Evolutionary conservation across 2,329 filamentous ascomycete species (phyloP), one percentile per base, ranked within the genome.

Genomic region (Xylariaceae sp.): DNA sequence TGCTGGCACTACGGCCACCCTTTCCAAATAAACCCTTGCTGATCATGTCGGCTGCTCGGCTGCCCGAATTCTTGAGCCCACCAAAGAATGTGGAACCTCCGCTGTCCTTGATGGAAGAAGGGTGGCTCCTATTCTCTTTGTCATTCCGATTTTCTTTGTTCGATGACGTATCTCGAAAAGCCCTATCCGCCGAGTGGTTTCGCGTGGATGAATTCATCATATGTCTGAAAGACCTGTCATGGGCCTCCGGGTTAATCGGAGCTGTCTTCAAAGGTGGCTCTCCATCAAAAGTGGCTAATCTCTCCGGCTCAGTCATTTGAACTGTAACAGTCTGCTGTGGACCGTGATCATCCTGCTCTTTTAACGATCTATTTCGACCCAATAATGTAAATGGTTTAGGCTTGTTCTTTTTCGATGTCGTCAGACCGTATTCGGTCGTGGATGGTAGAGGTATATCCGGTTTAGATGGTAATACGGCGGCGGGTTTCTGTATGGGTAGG

Each of bases 11-110:
- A 53, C 90, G 83, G 17, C 82, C 83, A 64, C 88, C 82, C 74
- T 95, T 95, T 58, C 90, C 90, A 69, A 96, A 93, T 48, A 96
- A 81, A 8, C 89, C 89, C 70, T 92, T 94, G 63, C 90, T 88
- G 60, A 94, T 85, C 68, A 92, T 91, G 61, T 91, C 90, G 19
- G 90, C 91, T 52, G 90, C 89, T 66, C 87, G 88, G 47, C 84
- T 88, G 16, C 87, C 88, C 4, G 87, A 87, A 65, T 83, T 88
- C 64, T 89, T 90, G 41, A 95, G 76, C 54, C 89, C 91, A 62
- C 83, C 89, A 69, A 95, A 84, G 53, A 95, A 86, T 2, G 82
- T 80, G 43, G 75, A 79, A 8, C 87, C 86, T 14, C 87, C 79
- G 44, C 82, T 86, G 43, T 89, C 86, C 50, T 83, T 82, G 63